These are phyloP conservation scores for Lactuca sativa DNA, from an alignment of 129 eudicot genomes.

Conservation along the genomic window DNA sequence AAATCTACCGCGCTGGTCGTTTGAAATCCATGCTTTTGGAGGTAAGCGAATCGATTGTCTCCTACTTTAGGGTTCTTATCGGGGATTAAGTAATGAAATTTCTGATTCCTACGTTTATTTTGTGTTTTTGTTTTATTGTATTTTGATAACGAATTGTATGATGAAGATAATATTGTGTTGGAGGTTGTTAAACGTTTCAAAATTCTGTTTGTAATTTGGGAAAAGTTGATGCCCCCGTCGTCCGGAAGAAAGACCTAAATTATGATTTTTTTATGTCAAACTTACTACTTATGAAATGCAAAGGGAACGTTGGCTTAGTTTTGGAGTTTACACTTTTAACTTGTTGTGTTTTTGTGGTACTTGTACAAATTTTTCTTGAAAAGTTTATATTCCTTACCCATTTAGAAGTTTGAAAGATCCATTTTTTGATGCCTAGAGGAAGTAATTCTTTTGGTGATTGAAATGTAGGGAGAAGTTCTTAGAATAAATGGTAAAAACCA, in stretches of 20 bases:
- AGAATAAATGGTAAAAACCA: neutral
- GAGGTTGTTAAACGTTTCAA: neutral
- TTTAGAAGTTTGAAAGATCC: neutral
- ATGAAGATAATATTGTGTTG: neutral
- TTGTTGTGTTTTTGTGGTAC: neutral
- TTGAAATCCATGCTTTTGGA: constrained; percentile 8
- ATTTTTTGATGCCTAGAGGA: neutral
- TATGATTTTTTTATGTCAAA: neutral
- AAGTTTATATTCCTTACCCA: neutral
- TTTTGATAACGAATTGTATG: neutral
- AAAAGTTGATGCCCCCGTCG: neutral
- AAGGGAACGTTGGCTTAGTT: neutral
- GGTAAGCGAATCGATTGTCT: constrained; percentile 8
- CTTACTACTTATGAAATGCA: neutral
- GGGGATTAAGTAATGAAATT: neutral
- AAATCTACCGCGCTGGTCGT: constrained; percentile 19
- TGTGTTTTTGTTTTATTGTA: neutral
- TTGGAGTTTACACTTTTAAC: neutral
- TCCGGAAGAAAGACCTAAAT: neutral
- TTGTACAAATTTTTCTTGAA: neutral
- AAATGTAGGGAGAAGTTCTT: neutral
- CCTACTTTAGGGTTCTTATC: neutral
- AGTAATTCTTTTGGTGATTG: no score
- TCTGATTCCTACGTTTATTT: neutral
- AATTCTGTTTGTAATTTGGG: constrained; percentile 1